Conservation (phyloP, 257 asterid species). For the Solanum neorickii region DNA sequence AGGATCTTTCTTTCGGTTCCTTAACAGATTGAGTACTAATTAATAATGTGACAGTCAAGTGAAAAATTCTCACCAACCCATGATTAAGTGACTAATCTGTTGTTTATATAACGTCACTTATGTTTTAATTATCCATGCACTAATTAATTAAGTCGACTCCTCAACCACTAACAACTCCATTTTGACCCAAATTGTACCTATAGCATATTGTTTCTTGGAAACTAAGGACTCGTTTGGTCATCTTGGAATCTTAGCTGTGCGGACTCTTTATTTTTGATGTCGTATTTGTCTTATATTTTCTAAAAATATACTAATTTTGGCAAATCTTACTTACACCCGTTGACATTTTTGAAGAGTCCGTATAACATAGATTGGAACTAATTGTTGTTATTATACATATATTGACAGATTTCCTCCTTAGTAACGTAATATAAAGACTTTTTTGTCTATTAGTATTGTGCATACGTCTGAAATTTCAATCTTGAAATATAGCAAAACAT, state of each 20-base stretch:
- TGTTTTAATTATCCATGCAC: not conserved
- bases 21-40: not conserved
- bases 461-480: too few species aligned
- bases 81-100: not conserved
- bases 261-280: fast-evolving
- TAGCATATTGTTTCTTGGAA: not conserved
- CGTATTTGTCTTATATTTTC: too few species aligned
- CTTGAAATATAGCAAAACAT: too few species aligned
- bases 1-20: not conserved
- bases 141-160: not conserved
- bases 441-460: not conserved
- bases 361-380: not conserved
- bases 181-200: not conserved
- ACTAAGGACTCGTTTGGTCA: not conserved
- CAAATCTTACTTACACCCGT: too few species aligned
- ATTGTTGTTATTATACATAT: not conserved
- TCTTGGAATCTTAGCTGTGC: too few species aligned
- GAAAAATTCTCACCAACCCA: not conserved
- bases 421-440: not conserved
- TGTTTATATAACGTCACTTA: not conserved
- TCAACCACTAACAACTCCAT: not conserved
- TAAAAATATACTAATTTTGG: too few species aligned
- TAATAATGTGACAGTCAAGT: not conserved
- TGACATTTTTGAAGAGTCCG: too few species aligned
- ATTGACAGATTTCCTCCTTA: not conserved